Evolutionary conservation across 2,329 filamentous ascomycete genomes (phyloP), one percentile per base, ranked within the genome.

Genomic region (Aspergillus ruber): DNA sequence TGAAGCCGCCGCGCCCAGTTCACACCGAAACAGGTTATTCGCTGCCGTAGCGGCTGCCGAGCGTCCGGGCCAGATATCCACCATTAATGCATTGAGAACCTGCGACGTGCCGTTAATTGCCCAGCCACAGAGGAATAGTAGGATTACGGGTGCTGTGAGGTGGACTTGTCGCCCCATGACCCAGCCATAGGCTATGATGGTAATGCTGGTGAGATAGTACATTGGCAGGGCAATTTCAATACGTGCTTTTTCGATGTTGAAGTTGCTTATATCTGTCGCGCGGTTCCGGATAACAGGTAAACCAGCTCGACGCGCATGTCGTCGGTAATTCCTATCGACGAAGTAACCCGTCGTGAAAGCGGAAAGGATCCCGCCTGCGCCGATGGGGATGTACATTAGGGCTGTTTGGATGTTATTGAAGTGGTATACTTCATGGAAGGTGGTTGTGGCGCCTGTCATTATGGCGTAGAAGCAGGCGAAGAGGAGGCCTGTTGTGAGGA

Each of bases 281-380:
- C 12, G 10, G 15, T 43, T 43, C 6, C 17, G 18, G 15, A 27
- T n/a, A 23, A 43, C 21, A 3, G 42, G 42, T 6, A 32, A 10
- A n/a, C 15, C 25, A 2, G 17, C 13, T 4, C n/a, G 12, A 18
- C n/a, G 74, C 1, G 86, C 85, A 42, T 83, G 77, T 35, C 85
- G 79, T 6, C 81, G 76, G 63, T 86, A 93, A 64, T 90, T 89
- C 75, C 80, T 83, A 64, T 88, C 85, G 29, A 87, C 75, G 6
- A 81, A 54, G 2, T 74, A 73, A 4, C 87, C 85, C 29, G 63
- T 67, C 13, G 70, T 50, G 20, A 61, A 54, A 5, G 57, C 50
- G n/a, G 58, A 53, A 1, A 55, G 13, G 8, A 56, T 44, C 0
- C 52, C 52, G 3, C 61, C 59, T 10, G 46, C 46, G 3, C 60